Base-by-base conservation (phyloP, 495 filamentous ascomycete species). In the Aspergillus asperescens region DNA sequence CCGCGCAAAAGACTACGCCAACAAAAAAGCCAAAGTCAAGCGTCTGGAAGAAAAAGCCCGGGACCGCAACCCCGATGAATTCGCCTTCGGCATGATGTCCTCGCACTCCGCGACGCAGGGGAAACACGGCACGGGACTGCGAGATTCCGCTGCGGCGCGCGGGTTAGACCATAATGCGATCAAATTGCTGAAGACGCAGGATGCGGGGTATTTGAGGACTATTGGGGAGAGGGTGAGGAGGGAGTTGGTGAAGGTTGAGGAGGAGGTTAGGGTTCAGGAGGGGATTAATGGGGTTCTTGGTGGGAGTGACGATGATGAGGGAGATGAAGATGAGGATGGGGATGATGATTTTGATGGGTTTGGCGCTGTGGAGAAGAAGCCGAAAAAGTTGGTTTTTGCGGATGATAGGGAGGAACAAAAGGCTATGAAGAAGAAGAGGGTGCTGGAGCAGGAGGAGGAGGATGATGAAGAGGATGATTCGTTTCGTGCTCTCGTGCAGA, bases 61-160 rank as follows among this genome's bases (percentile, higher is more conserved):
- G 50, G 83, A 93, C 35, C 85, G 89, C 56, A 97, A 98, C 68
- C 89, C 91, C 34, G 93, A 98, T 81, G 90, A 96, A 69, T 98
- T 97, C 75, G 84, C 88, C 71, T 96, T 89, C 63, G 86, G 84
- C 20, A 98, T 98, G 93, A 79, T 94, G 68, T 77, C 72, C 29
- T 65, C 63, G 3, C 71, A 70, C 55, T 63, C 58, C 24, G 73
- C 67, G 57, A 73, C 62, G 20, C 78, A 83, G 48, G 81, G 84
- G 24, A 79, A 81, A 50, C 82, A 86, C 55, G 77, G 83, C 15
- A 65, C 81, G 28, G 70, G 72, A 1, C 76, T 77, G 34, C 66
- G 71, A 19, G 69, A 69, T 16, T 70, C 69, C 5, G 65, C 71
- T 1, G 63, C 62, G 23, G 62, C 65, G 22, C 62, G 58, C 5